Evolutionary conservation across 2,329 filamentous ascomycete genomes (phyloP).

Genomic region (Tolypocladium sp.): DNA sequence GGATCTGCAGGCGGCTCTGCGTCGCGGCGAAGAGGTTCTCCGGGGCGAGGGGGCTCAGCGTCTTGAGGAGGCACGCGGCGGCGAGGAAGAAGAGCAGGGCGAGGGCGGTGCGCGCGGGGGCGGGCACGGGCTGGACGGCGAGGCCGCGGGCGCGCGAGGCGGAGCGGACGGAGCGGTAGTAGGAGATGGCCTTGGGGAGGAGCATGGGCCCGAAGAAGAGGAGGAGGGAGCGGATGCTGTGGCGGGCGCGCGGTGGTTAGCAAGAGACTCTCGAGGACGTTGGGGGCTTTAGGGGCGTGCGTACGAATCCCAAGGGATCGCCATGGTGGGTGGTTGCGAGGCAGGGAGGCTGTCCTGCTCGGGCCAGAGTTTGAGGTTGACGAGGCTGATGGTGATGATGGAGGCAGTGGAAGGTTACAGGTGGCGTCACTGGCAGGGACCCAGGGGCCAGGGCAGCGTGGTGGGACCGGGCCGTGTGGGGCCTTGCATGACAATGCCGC

Average conservation of each 20-base stretch:
- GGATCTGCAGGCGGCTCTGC: conserved; percentile 72
- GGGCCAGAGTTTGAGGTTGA: not conserved
- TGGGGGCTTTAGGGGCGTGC: not conserved
- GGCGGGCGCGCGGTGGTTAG: conserved; percentile 5
- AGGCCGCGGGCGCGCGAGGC: conserved; percentile 33
- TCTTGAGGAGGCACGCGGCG: conserved; percentile 41
- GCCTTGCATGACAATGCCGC: not conserved
- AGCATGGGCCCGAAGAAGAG: conserved; percentile 63
- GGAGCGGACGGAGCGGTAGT: conserved; percentile 48
- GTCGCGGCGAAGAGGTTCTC: conserved; percentile 77
- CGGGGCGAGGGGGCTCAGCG: conserved; percentile 58
- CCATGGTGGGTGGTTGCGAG: not conserved
- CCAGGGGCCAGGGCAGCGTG: too few species aligned
- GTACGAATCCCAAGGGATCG: conserved; percentile 8
- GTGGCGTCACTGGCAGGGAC: not conserved
- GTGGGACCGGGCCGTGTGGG: not conserved
- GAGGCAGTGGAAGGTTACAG: not conserved
- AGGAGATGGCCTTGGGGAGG: conserved; percentile 54
- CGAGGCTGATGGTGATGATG: not conserved
- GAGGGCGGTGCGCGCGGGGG: conserved; percentile 45
- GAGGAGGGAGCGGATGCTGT: conserved; percentile 44
- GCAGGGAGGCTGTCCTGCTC: not conserved
- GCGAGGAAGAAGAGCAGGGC: conserved; percentile 45
- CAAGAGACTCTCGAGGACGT: not conserved
- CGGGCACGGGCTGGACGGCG: conserved; percentile 46